Percentiles rank a stretch among this genome's conserved stretches.
phyloP scores from a whole-genome alignment of 1,284 basidiomycete species.

The Jaminaea rosea region DNA sequence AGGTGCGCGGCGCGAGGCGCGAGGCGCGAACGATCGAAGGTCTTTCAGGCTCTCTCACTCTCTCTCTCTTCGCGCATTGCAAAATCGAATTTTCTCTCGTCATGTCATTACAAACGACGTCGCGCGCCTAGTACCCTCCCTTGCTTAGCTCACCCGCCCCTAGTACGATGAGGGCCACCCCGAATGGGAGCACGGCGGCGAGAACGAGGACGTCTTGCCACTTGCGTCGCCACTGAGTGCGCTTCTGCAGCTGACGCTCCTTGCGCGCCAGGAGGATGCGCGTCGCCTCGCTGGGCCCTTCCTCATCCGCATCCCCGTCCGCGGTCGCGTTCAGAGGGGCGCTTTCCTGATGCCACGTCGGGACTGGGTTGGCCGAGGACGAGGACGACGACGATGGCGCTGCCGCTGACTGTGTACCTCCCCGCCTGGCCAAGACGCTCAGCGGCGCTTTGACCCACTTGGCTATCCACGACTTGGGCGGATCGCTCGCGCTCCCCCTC shows the following conservation, averaged over 20 bases:
- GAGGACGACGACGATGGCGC: no score
- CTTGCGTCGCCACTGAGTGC: constrained; percentile 7
- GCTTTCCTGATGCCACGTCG: background rate
- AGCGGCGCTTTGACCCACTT: constrained; percentile 21
- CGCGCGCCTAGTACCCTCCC: constrained; percentile 5
- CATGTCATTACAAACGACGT: no score
- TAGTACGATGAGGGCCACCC: constrained; percentile 10
- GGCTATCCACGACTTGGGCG: no score
- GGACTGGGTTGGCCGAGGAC: no score
- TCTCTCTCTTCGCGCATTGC: no score
- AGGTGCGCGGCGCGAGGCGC: no score
- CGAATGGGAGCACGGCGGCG: constrained; percentile 11
- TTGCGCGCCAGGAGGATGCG: constrained; percentile 39
- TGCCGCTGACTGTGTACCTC: no score
- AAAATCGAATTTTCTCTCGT: no score
- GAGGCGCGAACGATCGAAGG: no score
- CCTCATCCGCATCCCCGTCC: background rate
- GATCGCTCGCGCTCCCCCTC: no score
- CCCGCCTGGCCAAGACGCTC: constrained; percentile 21
- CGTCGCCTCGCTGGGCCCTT: constrained; percentile 26
- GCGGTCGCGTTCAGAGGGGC: background rate
- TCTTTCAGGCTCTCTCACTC: no score
- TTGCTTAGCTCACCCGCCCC: constrained; percentile 10
- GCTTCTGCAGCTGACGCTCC: constrained; percentile 34
- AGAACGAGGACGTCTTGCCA: constrained; percentile 15